These are phyloP conservation scores for Tetrapisispora namnaoensis DNA, from an alignment of 805 yeast genomes.

Conservation along the genomic window DNA sequence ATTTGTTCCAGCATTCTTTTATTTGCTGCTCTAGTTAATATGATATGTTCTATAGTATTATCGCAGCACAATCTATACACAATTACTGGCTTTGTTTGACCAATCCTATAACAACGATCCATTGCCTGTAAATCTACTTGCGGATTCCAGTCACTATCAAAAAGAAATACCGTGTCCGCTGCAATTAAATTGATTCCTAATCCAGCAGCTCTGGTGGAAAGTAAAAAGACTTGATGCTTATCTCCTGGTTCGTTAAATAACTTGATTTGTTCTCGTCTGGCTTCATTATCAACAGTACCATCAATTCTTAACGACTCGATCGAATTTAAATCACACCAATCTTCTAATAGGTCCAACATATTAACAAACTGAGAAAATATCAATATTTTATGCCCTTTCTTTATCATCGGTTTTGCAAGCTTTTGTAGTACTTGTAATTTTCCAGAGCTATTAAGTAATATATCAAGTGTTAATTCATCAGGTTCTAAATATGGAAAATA, in stretches of 20 bases:
- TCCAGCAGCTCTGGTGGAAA: constrained; percentile 93
- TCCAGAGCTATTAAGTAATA: constrained; percentile 50
- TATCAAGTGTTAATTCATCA: constrained; percentile 32
- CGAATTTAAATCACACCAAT: constrained; percentile 49
- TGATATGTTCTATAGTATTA: constrained; percentile 74
- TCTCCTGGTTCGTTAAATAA: constrained; percentile 32
- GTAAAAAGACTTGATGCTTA: constrained; percentile 45
- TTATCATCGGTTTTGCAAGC: constrained; percentile 42
- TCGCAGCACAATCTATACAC: constrained; percentile 68
- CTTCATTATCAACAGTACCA: constrained; percentile 59
- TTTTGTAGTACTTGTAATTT: constrained; percentile 64
- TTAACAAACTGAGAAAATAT: constrained; percentile 81
- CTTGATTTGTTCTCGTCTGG: constrained; percentile 54
- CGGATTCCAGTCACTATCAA: constrained; percentile 96
- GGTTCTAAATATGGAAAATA: constrained; percentile 61
- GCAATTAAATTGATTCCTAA: constrained; percentile 77
- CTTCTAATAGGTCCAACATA: constrained; percentile 72
- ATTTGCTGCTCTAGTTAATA: constrained; percentile 67
- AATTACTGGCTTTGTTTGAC: constrained; percentile 76
- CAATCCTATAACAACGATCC: constrained; percentile 91
- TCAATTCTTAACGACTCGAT: constrained; percentile 54
- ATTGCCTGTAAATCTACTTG: constrained; percentile 95
- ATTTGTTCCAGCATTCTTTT: constrained; percentile 71
- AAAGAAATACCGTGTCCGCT: constrained; percentile 83
- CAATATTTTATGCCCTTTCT: constrained; percentile 54